Base-by-base conservation (phyloP, 371 early-diverging fungal species). In the Mortierella sp. region DNA sequence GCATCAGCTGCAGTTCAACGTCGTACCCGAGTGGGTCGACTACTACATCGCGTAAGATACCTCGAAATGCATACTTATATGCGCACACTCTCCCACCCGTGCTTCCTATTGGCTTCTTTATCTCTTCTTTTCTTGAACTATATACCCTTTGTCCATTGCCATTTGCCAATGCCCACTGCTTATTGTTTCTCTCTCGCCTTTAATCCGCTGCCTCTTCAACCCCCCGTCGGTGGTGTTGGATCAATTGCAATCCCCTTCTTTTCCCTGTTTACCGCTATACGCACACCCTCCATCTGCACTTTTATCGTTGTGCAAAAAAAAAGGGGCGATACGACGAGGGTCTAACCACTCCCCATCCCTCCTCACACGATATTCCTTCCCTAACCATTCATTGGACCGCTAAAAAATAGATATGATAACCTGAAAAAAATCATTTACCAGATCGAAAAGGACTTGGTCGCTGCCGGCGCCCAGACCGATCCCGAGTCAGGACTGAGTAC, bases 1-100 rank as follows among this genome's bases (percentile, higher is more conserved):
- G 13, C 96, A 95, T 88, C 91, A 94, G 37, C 90, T 98, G 74
- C 94, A 95, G 88, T 93, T 98, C 80, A 98, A 98, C 87, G 93
- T 96, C 67, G 96, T 95, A 44, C 97, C 97, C 71, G 97, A 97
- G 82, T 98, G 98, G 98, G 92, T 92, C 74, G 96, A 96, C 77
- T 88, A 93, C 80, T 96, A 95, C 83, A 76, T 96, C 75, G 92
- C 92, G 92, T 93, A 91, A 89, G 89, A 73, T 28, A 43, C 59
- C 24, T 55, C 26, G 48, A 16, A 4, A 64, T 50, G 57, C 48
- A 61, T 61, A 61, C 31, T 21, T 44, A n/a, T 14, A 71, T 69
- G 64, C 87, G 79, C 71, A 79, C 82, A 51, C 77, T 78, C 86
- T 31, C 61, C 9, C 51, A 77, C 53, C 79, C 81, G 48, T 82